Base-by-base conservation (phyloP, 2,329 filamentous ascomycete genomes). In the Ophiocordyceps robertsii region DNA sequence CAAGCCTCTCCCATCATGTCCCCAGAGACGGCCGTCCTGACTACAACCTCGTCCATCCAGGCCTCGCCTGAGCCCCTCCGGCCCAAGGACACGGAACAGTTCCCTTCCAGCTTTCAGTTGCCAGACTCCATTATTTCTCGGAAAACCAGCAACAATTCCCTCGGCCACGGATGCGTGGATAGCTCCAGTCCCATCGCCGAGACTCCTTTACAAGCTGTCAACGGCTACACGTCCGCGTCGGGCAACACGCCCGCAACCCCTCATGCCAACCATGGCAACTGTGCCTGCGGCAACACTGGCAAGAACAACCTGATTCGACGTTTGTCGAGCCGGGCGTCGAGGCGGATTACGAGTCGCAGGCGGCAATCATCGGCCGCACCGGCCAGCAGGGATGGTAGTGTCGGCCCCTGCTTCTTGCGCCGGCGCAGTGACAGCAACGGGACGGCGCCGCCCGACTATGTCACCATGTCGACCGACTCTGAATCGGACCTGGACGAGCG, bases 391-490 rank as follows among this genome's bases (percentile, higher is more conserved):
- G 88, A 95, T 56, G 81, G 84, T 47, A 95, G 89, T 57, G 82
- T 88, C 24, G 92, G 92, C 0, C 92, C 92, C 2, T 83, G 88
- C 43, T 84, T 95, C 41, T 77, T 94, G 61, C 80, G 90, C 47
- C 75, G 87, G 44, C 80, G 89, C 50, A 95, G 89, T 60, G 88
- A 93, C 60, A 95, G 89, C 66, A 92, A 84, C 61, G 84, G 77
- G 49, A 82, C 82, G 7, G 70, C 72, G 8, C 75, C 77, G 10
- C 65, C 72, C 31, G 70, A 71, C 44, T 66, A 60, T 29, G 53
- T 53, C 29, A 60, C 64, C 47, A 46, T 61, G 16, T 53, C 50
- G 30, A 67, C 66, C 11, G 73, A 76, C 48, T 75, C 73, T 17
- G 77, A 82, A 48, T 72, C 74, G 30, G 77, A 80, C 24, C 60